Evolutionary conservation across 2,329 filamentous ascomycete species (phyloP), one percentile per base, ranked within the genome.

Genomic region (Alternaria incomplexa): DNA sequence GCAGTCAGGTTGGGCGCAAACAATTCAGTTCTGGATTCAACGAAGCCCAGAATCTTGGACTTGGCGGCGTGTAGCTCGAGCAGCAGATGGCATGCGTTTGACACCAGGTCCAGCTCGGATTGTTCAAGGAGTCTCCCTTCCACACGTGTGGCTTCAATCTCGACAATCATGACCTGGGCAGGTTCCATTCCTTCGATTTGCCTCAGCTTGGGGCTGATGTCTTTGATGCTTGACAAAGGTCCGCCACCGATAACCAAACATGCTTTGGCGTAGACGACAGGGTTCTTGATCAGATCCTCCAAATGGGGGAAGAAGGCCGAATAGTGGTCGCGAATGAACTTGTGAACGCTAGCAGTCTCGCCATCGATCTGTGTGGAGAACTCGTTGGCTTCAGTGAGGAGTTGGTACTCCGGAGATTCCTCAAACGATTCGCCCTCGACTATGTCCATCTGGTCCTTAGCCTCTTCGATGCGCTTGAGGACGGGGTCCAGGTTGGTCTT

Each of bases 321-420:
- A 82, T 99, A 99, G 81, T 97, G 93, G 75, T 99, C 96, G 74
- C 95, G 89, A 63, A 97, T 93, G 80, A 93, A 96, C 82, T 99
- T 99, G 85, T 99, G 96, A 22, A 98, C 92, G 8, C 96, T 87
- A 32, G 92, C 91, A 48, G 98, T 92, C 80, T 98, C 95, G 76
- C 92, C 93, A 71, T 97, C 94, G 70, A 98, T 97, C 66, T 92
- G 91, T 6, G 95, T 96, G 1, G 96, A 97, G 8, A 97, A 86
- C 23, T 90, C 91, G 77, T 97, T 97, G 15, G 93, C 93, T 77
- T 96, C 90, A 32, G 93, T 96, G 61, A 97, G 83, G 36, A 97
- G 88, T 79, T 93, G 89, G 80, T 97, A 97, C 79, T 97, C 93
- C 55, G 93, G 93, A 73, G 97, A 93, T 75, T 97, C 93, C 81